Evolutionary conservation across 345 rosid species (phyloP), one percentile per base, ranked within the genome.

Genomic region (Salix suchowensis): DNA sequence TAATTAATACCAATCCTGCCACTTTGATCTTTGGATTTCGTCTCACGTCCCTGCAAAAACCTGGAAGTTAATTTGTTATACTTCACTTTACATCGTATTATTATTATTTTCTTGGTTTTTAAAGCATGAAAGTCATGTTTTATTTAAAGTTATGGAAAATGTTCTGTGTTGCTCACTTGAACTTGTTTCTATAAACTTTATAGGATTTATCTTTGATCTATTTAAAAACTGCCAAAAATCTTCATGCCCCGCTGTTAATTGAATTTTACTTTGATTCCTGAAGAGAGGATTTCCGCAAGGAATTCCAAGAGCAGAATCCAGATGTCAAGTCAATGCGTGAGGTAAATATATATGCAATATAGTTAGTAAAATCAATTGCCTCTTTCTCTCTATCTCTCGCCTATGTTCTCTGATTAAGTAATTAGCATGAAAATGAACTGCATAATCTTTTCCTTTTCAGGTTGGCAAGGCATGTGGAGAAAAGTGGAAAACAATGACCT

Each of bases 391-490:
- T 69, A n/a, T 52, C 48, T 76, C 40, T 73, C 14, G 28, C 37
- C 60, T 70, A 67, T 24, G 6, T 13, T 68, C 52, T 58, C 28
- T 69, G 8, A 50, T 12, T 24, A 34, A 6, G 8, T 76, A 24
- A 68, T 68, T 65, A 30, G 39, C 28, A 19, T 78, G 26, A 37
- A 46, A 72, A 71, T 80, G 72, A 83, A 55, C 48, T 68, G 26
- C 55, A 30, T 21, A 37, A 50, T 67, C 3, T 74, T 70, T 66
- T 77, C 36, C 18, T 72, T 71, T 82, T 62, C 78, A 93, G 98
- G 85, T 95, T 87, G 97, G 98, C 26, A 93, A 91, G 90, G 93
- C 97, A 75, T 90, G 97, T 82, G 97, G 98, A 77, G 98, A 89
- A 84, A 93, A 90, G 87, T 95, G 98, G 98, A 93, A 90, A 79